Percentiles rank a stretch among this genome's conserved stretches.
Evolutionary conservation across 2,329 filamentous ascomycete species (phyloP).

Genomic region (Cladosporium sp.): DNA sequence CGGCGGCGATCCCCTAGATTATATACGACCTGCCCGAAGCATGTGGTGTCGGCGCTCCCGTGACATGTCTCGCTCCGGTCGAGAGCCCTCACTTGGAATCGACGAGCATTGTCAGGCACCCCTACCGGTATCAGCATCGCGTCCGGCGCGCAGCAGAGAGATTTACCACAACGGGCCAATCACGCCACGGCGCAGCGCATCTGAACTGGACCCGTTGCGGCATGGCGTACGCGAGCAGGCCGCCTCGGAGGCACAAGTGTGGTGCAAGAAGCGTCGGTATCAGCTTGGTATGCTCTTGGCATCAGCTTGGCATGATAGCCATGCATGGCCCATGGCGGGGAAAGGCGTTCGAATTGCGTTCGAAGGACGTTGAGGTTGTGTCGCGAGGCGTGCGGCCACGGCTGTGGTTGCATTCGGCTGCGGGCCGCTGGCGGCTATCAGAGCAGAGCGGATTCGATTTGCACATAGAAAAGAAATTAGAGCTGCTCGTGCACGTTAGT

Average conservation of each 20-base stretch:
- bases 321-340: not conserved
- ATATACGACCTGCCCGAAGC: constrained; percentile 8
- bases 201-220: not conserved
- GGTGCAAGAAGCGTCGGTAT: constrained; percentile 10
- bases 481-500: not conserved
- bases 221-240: constrained; percentile 6
- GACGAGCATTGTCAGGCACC: not conserved
- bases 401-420: constrained; percentile 2
- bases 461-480: constrained; percentile 4
- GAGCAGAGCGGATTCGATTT: not conserved
- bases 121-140: not conserved
- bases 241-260: not conserved
- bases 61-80: constrained; percentile 3
- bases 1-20: constrained; percentile 4
- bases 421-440: not conserved
- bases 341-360: constrained; percentile 1
- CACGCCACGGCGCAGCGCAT: not conserved
- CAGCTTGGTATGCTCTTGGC: constrained; percentile 11
- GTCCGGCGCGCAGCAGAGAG: constrained; percentile 2
- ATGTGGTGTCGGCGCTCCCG: not conserved
- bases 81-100: not conserved
- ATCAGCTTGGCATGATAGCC: constrained; percentile 8
- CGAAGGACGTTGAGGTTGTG: not conserved
- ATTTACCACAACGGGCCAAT: not conserved
- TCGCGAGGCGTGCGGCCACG: not conserved